Evolutionary conservation across 352 stramenopile genomes (phyloP).

Genomic region (Phytophthora quininea): DNA sequence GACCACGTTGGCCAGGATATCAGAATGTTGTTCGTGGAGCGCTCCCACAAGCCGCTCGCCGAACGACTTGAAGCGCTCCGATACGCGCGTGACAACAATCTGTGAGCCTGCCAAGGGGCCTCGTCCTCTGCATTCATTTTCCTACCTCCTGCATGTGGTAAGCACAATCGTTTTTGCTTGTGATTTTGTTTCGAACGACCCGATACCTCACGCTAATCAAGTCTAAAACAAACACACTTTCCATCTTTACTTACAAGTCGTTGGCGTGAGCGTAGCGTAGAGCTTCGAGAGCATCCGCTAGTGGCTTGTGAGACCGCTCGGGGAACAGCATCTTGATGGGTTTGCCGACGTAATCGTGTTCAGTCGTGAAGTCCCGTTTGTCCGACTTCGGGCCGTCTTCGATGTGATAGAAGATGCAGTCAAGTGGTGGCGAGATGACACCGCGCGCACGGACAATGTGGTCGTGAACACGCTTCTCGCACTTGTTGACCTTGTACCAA

Average conservation of each 20-base stretch:
- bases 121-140: neutral
- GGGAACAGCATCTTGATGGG: slow-evolving; percentile 48
- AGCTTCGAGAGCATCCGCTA: slow-evolving; percentile 39
- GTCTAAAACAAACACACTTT: neutral
- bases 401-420: slow-evolving; percentile 44
- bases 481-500: slow-evolving; percentile 51
- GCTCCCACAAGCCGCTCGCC: slow-evolving; percentile 44
- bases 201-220: too few relatives aligned
- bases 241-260: slow-evolving; percentile 20
- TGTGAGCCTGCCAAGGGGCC: slow-evolving; percentile 7
- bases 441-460: slow-evolving; percentile 32
- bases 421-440: slow-evolving; percentile 35
- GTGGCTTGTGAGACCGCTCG: slow-evolving; percentile 45
- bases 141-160: too few relatives aligned
- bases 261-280: slow-evolving; percentile 32
- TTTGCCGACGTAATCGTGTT: slow-evolving; percentile 39
- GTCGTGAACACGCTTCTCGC: slow-evolving; percentile 35
- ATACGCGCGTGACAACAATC: slow-evolving; percentile 30
- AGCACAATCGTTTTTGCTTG: too few relatives aligned
- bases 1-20: slow-evolving; percentile 41
- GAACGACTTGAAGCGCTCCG: slow-evolving; percentile 38
- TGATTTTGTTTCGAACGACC: too few relatives aligned
- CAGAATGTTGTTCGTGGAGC: slow-evolving; percentile 52
- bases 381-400: slow-evolving; percentile 43
- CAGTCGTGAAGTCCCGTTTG: slow-evolving; percentile 38